Evolutionary conservation across 1,139 yeast genomes (phyloP).

Genomic region (Yamadazyma diospyri): DNA sequence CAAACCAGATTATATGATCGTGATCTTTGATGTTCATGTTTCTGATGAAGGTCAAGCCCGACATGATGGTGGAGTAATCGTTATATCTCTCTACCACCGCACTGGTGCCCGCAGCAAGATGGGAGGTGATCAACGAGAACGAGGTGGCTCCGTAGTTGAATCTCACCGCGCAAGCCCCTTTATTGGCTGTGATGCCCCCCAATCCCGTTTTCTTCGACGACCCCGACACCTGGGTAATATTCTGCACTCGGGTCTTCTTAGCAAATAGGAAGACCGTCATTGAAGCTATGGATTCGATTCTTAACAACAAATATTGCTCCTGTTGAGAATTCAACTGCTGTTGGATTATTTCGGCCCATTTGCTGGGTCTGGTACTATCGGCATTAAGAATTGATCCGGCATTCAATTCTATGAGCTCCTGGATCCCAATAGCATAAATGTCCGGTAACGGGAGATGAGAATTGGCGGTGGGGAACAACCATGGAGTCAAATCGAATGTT

Average conservation of each 20-base stretch:
- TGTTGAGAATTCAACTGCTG: slow-evolving; percentile 48
- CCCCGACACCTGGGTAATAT: slow-evolving; percentile 74
- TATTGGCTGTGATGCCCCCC: slow-evolving; percentile 90
- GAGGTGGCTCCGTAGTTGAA: slow-evolving; percentile 74
- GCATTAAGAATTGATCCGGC: slow-evolving; percentile 78
- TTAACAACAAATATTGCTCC: slow-evolving; percentile 34
- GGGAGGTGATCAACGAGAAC: slow-evolving; percentile 84
- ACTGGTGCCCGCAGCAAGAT: slow-evolving; percentile 88
- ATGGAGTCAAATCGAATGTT: slow-evolving; percentile 57
- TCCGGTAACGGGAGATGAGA: slow-evolving; percentile 52
- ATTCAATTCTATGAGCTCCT: slow-evolving; percentile 86
- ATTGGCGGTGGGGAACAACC: slow-evolving; percentile 77
- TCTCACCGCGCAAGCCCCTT: slow-evolving; percentile 88
- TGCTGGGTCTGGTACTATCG: slow-evolving; percentile 58
- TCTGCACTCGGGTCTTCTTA: slow-evolving; percentile 46
- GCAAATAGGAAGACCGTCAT: slow-evolving; percentile 40
- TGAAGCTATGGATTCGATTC: slow-evolving; percentile 45
- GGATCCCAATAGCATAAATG: slow-evolving; percentile 81
- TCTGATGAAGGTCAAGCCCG: slow-evolving; percentile 74
- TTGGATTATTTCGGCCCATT: slow-evolving; percentile 60
- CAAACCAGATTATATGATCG: slow-evolving; percentile 89
- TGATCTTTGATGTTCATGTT: slow-evolving; percentile 72
- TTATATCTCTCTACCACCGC: slow-evolving; percentile 85
- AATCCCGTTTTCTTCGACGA: slow-evolving; percentile 82
- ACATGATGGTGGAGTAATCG: slow-evolving; percentile 78